Conservation (phyloP, 345 rosid genomes). For the Abelmoschus esculentus region DNA sequence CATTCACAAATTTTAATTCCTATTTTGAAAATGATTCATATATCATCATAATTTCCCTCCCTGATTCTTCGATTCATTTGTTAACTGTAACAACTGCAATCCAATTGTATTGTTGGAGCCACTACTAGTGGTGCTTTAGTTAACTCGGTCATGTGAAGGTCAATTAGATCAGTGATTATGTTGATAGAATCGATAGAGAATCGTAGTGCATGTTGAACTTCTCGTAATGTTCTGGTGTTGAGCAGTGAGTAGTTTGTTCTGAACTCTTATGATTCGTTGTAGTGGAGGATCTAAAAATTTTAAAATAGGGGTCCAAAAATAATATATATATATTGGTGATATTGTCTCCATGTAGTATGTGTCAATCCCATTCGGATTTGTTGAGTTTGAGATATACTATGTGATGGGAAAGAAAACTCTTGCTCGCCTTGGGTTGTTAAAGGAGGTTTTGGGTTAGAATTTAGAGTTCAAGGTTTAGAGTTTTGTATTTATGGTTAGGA, state of each 20-base stretch:
- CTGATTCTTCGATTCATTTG: background rate
- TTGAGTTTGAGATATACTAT: too few species aligned
- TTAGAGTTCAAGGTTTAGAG: too few species aligned
- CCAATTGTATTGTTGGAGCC: background rate
- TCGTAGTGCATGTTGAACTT: slow-evolving; percentile 1
- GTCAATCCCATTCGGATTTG: too few species aligned
- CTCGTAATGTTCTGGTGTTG: background rate
- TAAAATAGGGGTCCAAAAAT: too few species aligned
- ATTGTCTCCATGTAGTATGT: too few species aligned
- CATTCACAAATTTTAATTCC: background rate
- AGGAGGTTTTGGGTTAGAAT: too few species aligned
- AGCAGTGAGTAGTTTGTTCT: background rate
- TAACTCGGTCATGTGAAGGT: background rate
- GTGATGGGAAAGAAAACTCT: too few species aligned
- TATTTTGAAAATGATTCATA: background rate
- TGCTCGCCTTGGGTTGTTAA: too few species aligned
- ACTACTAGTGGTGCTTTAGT: background rate
- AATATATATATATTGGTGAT: too few species aligned
- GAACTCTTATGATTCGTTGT: background rate
- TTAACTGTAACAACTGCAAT: background rate
- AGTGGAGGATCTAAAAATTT: too few species aligned
- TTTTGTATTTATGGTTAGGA: too few species aligned
- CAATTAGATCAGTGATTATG: background rate
- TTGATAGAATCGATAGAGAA: background rate
- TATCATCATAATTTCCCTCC: background rate